Evolutionary conservation across 176 grass and related monocot species (phyloP).

Genomic region (Oryza meridionalis): DNA sequence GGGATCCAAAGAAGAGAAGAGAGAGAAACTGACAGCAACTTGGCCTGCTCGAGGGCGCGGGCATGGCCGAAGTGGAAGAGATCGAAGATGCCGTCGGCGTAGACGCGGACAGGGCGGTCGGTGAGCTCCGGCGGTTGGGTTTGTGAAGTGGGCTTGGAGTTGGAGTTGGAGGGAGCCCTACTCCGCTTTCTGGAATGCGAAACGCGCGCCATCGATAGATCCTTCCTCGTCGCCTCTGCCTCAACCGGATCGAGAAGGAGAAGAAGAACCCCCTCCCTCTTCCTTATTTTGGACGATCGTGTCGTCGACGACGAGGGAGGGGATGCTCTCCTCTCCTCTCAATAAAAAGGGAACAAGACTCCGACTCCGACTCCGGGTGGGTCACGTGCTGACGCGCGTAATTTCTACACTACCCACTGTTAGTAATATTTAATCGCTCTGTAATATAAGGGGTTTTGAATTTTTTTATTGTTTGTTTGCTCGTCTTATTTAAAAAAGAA

Average conservation of each 20-base stretch:
- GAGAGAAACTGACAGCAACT: constrained; percentile 56
- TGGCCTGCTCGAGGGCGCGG: constrained; percentile 96
- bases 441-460: no score
- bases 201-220: constrained; percentile 58
- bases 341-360: no score
- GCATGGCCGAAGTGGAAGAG: constrained; percentile 99
- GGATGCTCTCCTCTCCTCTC: no score
- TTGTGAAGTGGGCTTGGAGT: not conserved
- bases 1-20: not conserved
- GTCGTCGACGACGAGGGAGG: no score
- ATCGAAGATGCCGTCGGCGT: constrained; percentile 98
- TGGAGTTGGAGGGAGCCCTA: not conserved
- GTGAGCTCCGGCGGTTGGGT: not conserved
- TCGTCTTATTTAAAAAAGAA: no score
- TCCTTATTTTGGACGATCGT: no score
- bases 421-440: no score
- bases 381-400: no score
- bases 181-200: constrained; percentile 64
- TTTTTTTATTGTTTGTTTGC: no score
- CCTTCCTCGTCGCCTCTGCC: not conserved
- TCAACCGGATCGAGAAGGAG: not conserved
- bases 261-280: no score
- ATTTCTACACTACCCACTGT: no score
- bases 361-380: no score
- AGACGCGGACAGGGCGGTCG: constrained; percentile 69